phyloP scores from a whole-genome alignment of 495 filamentous ascomycete genomes.

The Penicillium pancosmium region DNA sequence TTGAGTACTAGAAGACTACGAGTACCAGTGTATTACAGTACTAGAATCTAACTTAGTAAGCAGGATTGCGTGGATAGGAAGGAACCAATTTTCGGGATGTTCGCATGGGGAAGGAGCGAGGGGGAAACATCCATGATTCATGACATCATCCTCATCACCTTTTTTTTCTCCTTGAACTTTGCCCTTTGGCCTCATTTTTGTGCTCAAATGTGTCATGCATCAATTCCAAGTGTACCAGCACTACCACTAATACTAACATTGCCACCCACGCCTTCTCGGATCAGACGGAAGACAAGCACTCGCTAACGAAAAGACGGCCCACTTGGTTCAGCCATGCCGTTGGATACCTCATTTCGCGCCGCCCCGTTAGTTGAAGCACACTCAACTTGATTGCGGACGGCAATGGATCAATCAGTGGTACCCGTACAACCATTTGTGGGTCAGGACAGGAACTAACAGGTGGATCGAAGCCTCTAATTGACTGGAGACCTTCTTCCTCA shows the following conservation, averaged over 20 bases:
- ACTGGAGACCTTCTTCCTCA: not conserved
- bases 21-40: no score
- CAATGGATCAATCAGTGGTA: constrained; percentile 13
- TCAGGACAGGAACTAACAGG: constrained; percentile 24
- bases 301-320: constrained; percentile 4
- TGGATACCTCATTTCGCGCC: not conserved
- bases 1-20: no score
- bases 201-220: not conserved
- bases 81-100: no score
- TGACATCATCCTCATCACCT: no score
- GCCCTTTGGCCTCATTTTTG: no score
- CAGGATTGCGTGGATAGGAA: no score
- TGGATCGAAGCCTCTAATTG: constrained; percentile 6
- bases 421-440: constrained; percentile 19
- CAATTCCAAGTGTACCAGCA: not conserved
- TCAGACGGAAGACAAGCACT: constrained; percentile 3
- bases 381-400: not conserved
- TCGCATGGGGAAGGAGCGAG: no score
- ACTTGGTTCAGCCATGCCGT: not conserved
- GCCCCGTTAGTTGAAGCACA: constrained; percentile 4
- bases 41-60: no score
- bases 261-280: not conserved
- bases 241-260: not conserved
- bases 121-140: no score
- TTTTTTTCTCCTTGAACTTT: no score